Base-by-base conservation (phyloP, 2,329 filamentous ascomycete genomes). In the Xylaria multiplex region DNA sequence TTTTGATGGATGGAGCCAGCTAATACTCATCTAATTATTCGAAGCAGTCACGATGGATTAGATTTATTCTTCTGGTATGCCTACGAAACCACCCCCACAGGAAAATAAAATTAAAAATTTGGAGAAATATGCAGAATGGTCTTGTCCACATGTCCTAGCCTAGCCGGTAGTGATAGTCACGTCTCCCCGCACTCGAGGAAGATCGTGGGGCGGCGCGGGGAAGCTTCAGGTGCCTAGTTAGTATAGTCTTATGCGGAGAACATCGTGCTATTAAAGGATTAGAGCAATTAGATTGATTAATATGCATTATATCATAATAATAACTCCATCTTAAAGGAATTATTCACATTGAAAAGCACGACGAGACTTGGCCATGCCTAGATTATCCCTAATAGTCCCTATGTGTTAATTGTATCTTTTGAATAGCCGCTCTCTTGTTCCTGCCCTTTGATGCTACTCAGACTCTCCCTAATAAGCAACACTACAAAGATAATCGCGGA, bases 141-240 rank as follows among this genome's bases (percentile, higher is more conserved):
- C 24, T 50, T 43, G 37, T 35, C 45, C 48, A 35, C 53, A 24
- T 50, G 30, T 37, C 64, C 42, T 43, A 19, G n/a, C 14, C 27
- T 40, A 27, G 27, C 27, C 27, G 27, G 59, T 48, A 59, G 45
- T 59, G 61, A 64, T 57, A 7, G 16, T 27, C 16, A 14, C 6
- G 9, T 53, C 48, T 66, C 60, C 40, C 65, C 65, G 56, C 65
- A 64, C n/a, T n/a, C 57, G 14, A 61, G 52, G 3, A 54, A 30
- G 32, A 54, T 42, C 52, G 42, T 58, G 56, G 65, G 54, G 57
- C 13, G 7, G 19, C 24, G 32, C 11, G 48, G 49, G 32, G 56
- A 43, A 48, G 11, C 14, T 27, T 9, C 19, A 56, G 49, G 54
- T 62, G 42, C 64, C 49, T 49, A 55, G 37, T n/a, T 24, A 22